Evolutionary conservation across 768 basidiomycete species (phyloP), one percentile per base, ranked within the genome.

Genomic region (Floccularia luteovirens): DNA sequence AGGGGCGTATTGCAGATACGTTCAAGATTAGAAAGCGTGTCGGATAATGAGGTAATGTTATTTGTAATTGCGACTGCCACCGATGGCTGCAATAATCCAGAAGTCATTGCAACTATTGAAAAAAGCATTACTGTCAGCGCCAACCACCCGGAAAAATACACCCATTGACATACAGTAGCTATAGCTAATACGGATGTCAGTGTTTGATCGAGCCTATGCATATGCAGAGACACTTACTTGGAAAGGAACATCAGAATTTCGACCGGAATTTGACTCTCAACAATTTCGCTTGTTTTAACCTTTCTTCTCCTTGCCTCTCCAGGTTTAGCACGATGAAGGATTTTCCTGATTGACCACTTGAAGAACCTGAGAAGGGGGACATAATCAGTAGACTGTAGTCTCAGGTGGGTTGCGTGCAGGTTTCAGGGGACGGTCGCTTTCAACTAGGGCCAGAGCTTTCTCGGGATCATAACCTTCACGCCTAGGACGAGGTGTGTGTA

Each of bases 1-100:
- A 83, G 57, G 7, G 79, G 70, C 2, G 75, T 77, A 41, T 67
- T 74, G 44, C 64, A 64, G 44, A 78, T 75, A 20, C 76, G 63
- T 44, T 79, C 74, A 10, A 79, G 58, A 47, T 74, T 71, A 31
- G 66, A 58, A 27, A 75, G 52, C 0, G 72, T 68, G 41, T 79
- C 77, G 52, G 77, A 75, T 35, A 79, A 49, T 20, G 50, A 46
- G 2, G 54, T 51, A 42, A 79, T 55, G 24, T 63, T 68, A 45
- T 47, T 62, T 21, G 63, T 58, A 31, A 74, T 53, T n/a, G 57
- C 69, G 2, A 69, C 57, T 2, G 72, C 70, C 13, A 67, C 53
- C 12, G 74, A 7, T 14, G 24, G 22, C 28, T 36, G 11, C 11
- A 42, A 6, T 8, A 23, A 17, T 14, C 23, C 12, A 4, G 14